Percentiles rank a stretch among this genome's conserved stretches.
These are phyloP conservation scores for Plectosphaerella sp. DNA, from an alignment of 2,329 filamentous ascomycete species.

Conservation along the genomic window DNA sequence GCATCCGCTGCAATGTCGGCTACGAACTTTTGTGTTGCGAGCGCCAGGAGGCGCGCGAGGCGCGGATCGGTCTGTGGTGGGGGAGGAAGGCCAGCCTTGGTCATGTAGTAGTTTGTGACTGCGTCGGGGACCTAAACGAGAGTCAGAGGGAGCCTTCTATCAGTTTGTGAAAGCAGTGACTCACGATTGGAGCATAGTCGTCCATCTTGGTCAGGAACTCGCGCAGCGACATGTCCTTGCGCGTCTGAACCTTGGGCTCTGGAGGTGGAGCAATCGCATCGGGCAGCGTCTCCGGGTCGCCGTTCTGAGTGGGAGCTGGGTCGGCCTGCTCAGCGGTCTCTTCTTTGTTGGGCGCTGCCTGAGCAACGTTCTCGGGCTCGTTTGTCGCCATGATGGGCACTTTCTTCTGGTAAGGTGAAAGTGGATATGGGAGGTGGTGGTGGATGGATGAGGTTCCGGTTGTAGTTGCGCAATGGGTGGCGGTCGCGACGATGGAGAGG, in stretches of 20 bases:
- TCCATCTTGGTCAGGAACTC: constrained; percentile 97
- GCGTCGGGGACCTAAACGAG: constrained; percentile 83
- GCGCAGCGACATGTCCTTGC: constrained; percentile 87
- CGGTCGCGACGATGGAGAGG: constrained; percentile 6
- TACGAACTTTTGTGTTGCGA: constrained; percentile 99
- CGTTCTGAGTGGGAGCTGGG: constrained; percentile 15
- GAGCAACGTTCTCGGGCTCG: constrained; percentile 23
- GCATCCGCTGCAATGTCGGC: constrained; percentile 96
- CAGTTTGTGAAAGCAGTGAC: constrained; percentile 24
- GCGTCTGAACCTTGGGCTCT: constrained; percentile 65
- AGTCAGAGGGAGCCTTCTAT: background rate
- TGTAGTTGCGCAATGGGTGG: background rate
- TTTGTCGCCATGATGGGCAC: constrained; percentile 27
- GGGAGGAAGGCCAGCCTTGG: constrained; percentile 87
- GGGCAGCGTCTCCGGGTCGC: constrained; percentile 16
- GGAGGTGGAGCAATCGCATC: constrained; percentile 43
- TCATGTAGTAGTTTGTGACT: constrained; percentile 97
- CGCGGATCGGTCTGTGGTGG: constrained; percentile 86
- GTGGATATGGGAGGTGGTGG: constrained; percentile 7
- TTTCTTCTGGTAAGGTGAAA: constrained; percentile 1
- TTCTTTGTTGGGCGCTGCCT: constrained; percentile 18
- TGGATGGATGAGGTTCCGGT: constrained; percentile 1
- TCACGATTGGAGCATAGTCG: constrained; percentile 92
- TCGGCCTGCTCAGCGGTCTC: constrained; percentile 6
- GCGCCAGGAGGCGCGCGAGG: constrained; percentile 85